Percentiles rank a stretch among this genome's conserved stretches.
Conservation (phyloP, 371 early-diverging fungal genomes). For the Mucor mucedo region DNA sequence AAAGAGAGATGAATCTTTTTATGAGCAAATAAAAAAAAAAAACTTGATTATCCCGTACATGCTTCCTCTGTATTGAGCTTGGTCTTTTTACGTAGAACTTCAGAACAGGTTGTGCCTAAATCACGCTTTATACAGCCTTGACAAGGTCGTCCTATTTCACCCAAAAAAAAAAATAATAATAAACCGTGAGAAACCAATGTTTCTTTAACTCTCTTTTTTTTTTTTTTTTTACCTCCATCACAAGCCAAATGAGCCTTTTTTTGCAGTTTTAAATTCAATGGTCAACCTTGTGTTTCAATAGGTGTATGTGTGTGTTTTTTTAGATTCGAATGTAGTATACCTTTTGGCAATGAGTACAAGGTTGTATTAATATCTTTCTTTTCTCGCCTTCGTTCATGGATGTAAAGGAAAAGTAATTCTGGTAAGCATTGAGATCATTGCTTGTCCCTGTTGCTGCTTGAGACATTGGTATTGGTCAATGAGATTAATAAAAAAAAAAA, state of each 20-base stretch:
- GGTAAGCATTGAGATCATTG: slow-evolving; percentile 9
- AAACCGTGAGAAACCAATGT: slow-evolving; percentile 14
- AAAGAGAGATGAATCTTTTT: slow-evolving; percentile 9
- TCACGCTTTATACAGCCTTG: slow-evolving; percentile 83
- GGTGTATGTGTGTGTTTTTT: too few relatives aligned
- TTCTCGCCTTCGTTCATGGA: slow-evolving; percentile 26
- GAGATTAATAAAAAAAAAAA: neutral
- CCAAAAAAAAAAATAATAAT: slow-evolving; percentile 7
- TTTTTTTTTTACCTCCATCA: slow-evolving; percentile 62
- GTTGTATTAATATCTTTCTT: slow-evolving; percentile 31
- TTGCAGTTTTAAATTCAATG: neutral
- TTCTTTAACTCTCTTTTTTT: neutral
- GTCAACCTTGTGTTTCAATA: too few relatives aligned
- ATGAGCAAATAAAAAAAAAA: slow-evolving; percentile 2
- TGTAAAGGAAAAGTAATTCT: slow-evolving; percentile 19
- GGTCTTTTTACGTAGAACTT: slow-evolving; percentile 79
- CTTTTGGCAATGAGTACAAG: slow-evolving; percentile 64
- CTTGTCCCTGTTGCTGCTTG: slow-evolving; percentile 13
- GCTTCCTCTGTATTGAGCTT: slow-evolving; percentile 48
- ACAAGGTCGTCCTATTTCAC: slow-evolving; percentile 77
- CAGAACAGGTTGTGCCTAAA: slow-evolving; percentile 73
- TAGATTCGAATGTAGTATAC: slow-evolving; percentile 21
- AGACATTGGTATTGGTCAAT: slow-evolving; percentile 14
- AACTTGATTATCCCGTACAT: slow-evolving; percentile 15
- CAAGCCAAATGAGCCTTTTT: slow-evolving; percentile 44